Evolutionary conservation across 257 asterid genomes (phyloP).

Genomic region (Scutellaria minor): DNA sequence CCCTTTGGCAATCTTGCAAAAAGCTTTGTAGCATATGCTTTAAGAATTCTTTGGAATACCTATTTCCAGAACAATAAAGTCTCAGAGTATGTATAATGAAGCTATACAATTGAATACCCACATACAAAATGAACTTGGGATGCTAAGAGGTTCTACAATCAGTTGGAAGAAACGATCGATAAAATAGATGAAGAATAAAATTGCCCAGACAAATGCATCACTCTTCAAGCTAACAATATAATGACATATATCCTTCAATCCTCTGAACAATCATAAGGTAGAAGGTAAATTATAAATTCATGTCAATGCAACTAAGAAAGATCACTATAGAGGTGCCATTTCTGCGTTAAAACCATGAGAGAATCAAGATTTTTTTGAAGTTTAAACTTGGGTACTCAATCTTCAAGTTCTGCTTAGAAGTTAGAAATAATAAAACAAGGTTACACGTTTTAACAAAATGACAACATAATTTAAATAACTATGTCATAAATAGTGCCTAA

Average conservation of each 20-base stretch:
- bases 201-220: constrained; percentile 15
- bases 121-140: not conserved
- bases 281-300: constrained; percentile 12
- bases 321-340: not conserved
- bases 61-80: constrained; percentile 40
- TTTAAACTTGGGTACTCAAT: not conserved
- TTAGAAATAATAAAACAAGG: not conserved
- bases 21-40: constrained; percentile 94
- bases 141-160: not conserved
- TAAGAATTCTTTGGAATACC: constrained; percentile 87
- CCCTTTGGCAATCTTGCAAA: constrained; percentile 92
- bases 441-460: not conserved
- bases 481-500: not conserved
- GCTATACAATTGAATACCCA: constrained; percentile 15
- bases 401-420: not conserved
- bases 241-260: constrained; percentile 6
- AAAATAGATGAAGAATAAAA: constrained; percentile 21
- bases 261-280: constrained; percentile 18
- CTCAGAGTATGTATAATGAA: constrained; percentile 19
- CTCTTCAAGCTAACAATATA: not conserved
- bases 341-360: not conserved
- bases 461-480: constrained; percentile 3
- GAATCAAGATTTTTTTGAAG: constrained; percentile 5
- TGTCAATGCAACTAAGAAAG: constrained; percentile 1
- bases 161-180: constrained; percentile 38